phyloP scores from a whole-genome alignment of 225 moss, liverwort and hornwort genomes.

The Pseudisothecium myosuroides region DNA sequence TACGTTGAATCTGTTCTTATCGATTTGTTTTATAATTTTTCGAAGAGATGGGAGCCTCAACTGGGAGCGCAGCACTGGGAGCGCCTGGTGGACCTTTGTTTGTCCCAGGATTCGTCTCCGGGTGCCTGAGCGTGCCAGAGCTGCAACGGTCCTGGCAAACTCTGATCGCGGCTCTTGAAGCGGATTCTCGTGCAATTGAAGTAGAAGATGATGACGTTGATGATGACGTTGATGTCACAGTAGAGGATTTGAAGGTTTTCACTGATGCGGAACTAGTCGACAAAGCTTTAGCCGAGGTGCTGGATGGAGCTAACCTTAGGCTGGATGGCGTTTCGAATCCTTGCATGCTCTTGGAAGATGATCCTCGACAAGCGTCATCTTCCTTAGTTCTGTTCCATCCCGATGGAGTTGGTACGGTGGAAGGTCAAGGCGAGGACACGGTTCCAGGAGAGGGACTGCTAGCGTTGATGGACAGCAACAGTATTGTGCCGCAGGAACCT shows the following conservation, averaged over 20 bases:
- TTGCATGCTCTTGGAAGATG: conserved; percentile 15
- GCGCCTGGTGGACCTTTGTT: conserved; percentile 75
- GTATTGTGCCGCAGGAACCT: not conserved
- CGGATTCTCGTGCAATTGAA: conserved; percentile 4
- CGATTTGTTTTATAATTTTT: not conserved
- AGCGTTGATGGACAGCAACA: conserved; percentile 1
- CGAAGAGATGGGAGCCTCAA: conserved; percentile 16
- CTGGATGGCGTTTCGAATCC: not conserved
- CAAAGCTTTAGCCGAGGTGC: conserved; percentile 77
- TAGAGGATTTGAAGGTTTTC: conserved; percentile 78
- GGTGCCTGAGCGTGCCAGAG: conserved; percentile 55
- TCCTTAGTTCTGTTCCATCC: not conserved
- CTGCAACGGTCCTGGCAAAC: conserved; percentile 66
- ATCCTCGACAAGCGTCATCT: not conserved
- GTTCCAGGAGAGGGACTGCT: not conserved
- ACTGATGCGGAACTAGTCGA: conserved; percentile 85
- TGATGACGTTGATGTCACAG: conserved; percentile 28
- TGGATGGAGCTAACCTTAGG: conserved; percentile 1
- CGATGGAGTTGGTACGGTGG: not conserved
- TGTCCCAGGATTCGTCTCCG: conserved; percentile 78
- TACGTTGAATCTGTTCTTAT: not conserved
- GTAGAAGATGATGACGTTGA: conserved; percentile 18
- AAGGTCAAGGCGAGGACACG: not conserved
- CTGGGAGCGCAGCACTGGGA: conserved; percentile 46
- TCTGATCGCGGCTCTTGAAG: conserved; percentile 43